Base-by-base conservation (phyloP, 1,284 basidiomycete genomes). In the Hemileia vastatrix region DNA sequence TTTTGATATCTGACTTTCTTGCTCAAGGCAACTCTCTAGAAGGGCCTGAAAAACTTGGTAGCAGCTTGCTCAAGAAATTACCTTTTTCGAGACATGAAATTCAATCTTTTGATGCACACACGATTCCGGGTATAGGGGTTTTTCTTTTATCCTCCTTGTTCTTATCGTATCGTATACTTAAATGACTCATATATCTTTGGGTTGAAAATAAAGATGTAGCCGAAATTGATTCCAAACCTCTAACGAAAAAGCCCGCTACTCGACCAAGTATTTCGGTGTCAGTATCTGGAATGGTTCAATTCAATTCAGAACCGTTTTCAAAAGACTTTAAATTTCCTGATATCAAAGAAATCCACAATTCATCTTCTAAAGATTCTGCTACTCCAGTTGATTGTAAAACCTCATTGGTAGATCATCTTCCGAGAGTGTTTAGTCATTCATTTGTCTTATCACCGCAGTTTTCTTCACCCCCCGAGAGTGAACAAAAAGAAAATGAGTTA, bases 401-500 rank as follows among this genome's bases (percentile, higher is more conserved):
- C 23, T 32, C 49, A 3, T 15, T 15, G 8, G 36, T 60, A 32
- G 43, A 60, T 52, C 50, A 50, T 32, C 31, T 60, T 6, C 50
- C 57, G 8, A 40, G 57, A n/a, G 50, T 60, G 18, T 60, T 60
- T 50, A 60, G 57, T 47, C 57, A 60, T 45, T 50, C 57, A n/a
- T 51, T 60, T n/a, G 53, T 60, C 18, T 50, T 60, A 9, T 18
- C 50, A 8, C 44, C 57, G 2, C 32, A 21, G 36, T 19, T 19
- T 49, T 4, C 4, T 19, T 32, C 50, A 8, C 19, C 36, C 6
- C 24, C 4, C 18, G 56, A 57, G 47, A 40, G 45, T 31, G 50
- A 23, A 9, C 24, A 48, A 27, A 19, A 32, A 1, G 19, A 40
- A n/a, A n/a, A n/a, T 18, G 27, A 32, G 6, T 40, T 57, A 50